Conservation (phyloP, 2,329 filamentous ascomycete genomes). For the Exophiala dermatitidis region DNA sequence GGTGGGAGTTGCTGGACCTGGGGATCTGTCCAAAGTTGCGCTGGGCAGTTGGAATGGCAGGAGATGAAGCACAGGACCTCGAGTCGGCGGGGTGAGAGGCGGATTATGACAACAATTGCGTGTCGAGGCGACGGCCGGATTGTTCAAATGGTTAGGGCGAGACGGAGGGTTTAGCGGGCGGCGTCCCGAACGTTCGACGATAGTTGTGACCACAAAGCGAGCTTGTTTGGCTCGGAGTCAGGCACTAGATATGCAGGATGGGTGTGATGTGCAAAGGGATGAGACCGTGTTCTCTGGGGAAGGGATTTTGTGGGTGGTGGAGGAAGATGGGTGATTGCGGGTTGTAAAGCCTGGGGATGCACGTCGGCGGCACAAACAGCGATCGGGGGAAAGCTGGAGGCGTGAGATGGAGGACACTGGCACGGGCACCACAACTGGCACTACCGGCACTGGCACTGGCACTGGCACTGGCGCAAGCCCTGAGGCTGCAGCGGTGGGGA, state of each 20-base stretch:
- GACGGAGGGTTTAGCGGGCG: constrained; percentile 7
- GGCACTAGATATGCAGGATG: constrained; percentile 1
- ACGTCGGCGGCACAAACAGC: background rate
- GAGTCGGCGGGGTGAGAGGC: background rate
- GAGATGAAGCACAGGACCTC: background rate
- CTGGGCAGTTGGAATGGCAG: background rate
- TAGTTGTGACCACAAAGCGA: background rate
- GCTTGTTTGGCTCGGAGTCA: background rate
- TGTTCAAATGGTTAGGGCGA: constrained; percentile 1
- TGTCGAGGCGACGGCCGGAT: constrained; percentile 10
- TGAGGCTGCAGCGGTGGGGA: background rate
- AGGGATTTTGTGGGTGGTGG: background rate
- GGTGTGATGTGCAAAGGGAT: background rate
- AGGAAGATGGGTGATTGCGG: constrained; percentile 2
- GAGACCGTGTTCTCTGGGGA: background rate
- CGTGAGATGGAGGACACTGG: background rate
- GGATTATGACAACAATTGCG: constrained; percentile 21
- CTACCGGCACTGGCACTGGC: background rate
- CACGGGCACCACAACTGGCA: background rate
- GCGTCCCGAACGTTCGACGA: constrained; percentile 7
- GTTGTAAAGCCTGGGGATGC: constrained; percentile 1
- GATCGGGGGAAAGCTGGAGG: background rate
- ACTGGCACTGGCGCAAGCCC: background rate
- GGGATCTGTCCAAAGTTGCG: background rate
- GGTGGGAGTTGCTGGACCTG: background rate